phyloP scores from a whole-genome alignment of 2,329 filamentous ascomycete genomes.

The Apiospora arundinis region DNA sequence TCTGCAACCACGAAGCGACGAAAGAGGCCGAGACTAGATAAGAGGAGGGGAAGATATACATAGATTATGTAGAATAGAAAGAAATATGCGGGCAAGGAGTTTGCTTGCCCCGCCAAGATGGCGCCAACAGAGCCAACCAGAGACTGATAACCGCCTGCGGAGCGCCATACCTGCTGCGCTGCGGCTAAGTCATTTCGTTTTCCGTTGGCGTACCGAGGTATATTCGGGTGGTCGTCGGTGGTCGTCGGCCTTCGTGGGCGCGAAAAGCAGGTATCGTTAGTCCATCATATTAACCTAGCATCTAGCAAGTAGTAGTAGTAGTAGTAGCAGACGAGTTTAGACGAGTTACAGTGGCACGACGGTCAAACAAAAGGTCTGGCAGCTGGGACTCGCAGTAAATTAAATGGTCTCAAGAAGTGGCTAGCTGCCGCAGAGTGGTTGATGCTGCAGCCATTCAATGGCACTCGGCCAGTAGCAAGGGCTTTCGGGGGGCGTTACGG shows the following conservation, averaged over 20 bases:
- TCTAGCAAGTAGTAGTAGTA: too few relatives aligned
- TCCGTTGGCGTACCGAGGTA: not conserved
- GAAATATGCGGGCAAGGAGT: not conserved
- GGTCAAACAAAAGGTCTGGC: slow-evolving; percentile 3
- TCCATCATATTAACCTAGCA: not conserved
- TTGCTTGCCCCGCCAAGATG: slow-evolving; percentile 19
- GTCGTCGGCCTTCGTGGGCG: not conserved
- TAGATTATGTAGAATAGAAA: not conserved
- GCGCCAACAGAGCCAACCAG: slow-evolving; percentile 23
- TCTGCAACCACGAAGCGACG: not conserved
- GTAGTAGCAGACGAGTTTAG: too few relatives aligned
- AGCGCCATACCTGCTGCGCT: slow-evolving; percentile 20
- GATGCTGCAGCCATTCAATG: slow-evolving; percentile 5
- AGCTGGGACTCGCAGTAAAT: slow-evolving; percentile 4
- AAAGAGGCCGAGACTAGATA: too few relatives aligned
- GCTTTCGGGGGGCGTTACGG: slow-evolving; percentile 21
- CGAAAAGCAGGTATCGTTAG: not conserved
- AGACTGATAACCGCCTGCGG: slow-evolving; percentile 15
- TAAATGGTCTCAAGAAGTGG: slow-evolving; percentile 17
- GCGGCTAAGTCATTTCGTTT: slow-evolving; percentile 13
- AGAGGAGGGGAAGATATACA: not conserved
- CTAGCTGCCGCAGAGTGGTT: slow-evolving; percentile 24
- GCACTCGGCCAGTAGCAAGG: slow-evolving; percentile 22
- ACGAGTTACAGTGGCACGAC: not conserved
- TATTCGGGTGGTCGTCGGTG: not conserved